Evolutionary conservation across 2,329 filamentous ascomycete genomes (phyloP), one percentile per base, ranked within the genome.

Genomic region (Mollisia scopiformis): DNA sequence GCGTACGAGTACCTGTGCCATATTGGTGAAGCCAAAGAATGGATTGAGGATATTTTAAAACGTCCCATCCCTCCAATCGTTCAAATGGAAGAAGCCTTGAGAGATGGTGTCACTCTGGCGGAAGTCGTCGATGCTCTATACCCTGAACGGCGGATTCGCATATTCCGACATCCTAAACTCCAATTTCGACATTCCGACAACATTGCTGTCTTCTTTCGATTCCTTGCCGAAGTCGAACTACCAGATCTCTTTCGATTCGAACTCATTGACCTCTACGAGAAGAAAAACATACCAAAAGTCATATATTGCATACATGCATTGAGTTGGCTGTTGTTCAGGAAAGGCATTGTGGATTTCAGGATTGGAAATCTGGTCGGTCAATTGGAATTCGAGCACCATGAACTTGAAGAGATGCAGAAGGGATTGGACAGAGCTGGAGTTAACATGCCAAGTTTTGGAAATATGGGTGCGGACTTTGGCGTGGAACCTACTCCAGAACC

Each of bases 1-100:
- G 95, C 95, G 6, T 99, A 99, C 73, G 95, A 99, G 75, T 99
- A 99, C 74, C 88, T 99, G 37, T 99, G 95, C 74, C 95, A 99
- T 73, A 98, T 99, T 67, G 95, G 95, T 74, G 95, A 99, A 79
- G 95, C 95, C 23, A 98, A 98, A 74, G 94, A 98, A 76, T 99
- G 95, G 95, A 97, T 99, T 67, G 95, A 99, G 73, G 88, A 96
- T 73, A 87, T 97, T 62, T 92, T 95, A 58, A 87, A 94, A 64
- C 88, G 89, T 66, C 82, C 89, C 55, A 92, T 99, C 37, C 93
- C 95, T 3, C 91, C 94, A 0, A 97, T 98, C 69, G 90, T 99
- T 23, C 88, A 97, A 73, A 79, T 99, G 1, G 95, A 99, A 73
- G 93, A 99, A 76, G 92, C 92, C 14, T 79, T 99, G 43, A 86